A percentile compares a stretch with the other conserved stretches of the same genome.
These are phyloP conservation scores for Letharia lupina DNA, from an alignment of 495 filamentous ascomycete genomes.

Conservation along the genomic window DNA sequence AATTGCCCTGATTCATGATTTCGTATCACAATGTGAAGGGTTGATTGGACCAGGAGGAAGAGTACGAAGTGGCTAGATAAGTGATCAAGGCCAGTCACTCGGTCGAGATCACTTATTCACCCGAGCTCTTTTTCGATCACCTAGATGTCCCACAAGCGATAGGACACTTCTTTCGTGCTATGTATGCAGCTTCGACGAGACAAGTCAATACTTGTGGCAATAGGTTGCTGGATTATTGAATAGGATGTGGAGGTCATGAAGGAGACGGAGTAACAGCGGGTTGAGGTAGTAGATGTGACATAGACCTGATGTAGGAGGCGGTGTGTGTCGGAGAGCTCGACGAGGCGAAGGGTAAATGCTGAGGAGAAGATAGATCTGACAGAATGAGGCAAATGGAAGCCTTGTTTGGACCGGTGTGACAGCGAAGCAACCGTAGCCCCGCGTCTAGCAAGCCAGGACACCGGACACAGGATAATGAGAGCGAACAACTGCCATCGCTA, in stretches of 20 bases:
- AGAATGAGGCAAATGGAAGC: slow-evolving; percentile 6
- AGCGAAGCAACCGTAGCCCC: slow-evolving; percentile 2
- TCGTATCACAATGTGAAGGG: background rate
- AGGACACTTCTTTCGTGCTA: background rate
- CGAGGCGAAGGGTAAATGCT: background rate
- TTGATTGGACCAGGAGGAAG: background rate
- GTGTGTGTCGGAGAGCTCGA: background rate
- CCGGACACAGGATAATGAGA: background rate
- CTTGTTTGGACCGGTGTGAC: slow-evolving; percentile 5
- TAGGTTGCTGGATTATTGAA: background rate
- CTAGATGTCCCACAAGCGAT: background rate
- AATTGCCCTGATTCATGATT: slow-evolving; percentile 41
- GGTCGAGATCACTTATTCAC: background rate
- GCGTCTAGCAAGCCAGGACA: background rate
- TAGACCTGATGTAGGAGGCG: background rate
- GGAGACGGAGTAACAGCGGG: background rate
- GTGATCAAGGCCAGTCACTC: background rate
- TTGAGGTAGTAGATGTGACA: background rate
- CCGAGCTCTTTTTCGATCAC: background rate
- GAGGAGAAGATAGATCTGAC: background rate
- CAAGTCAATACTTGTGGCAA: background rate
- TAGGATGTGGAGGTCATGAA: background rate
- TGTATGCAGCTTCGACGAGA: background rate
- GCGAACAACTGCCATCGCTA: background rate
- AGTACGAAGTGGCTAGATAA: background rate